Percentiles rank a stretch among this genome's conserved stretches.
phyloP scores from a whole-genome alignment of 108 stramenopile genomes.

The Nannochloropsis oceanica region DNA sequence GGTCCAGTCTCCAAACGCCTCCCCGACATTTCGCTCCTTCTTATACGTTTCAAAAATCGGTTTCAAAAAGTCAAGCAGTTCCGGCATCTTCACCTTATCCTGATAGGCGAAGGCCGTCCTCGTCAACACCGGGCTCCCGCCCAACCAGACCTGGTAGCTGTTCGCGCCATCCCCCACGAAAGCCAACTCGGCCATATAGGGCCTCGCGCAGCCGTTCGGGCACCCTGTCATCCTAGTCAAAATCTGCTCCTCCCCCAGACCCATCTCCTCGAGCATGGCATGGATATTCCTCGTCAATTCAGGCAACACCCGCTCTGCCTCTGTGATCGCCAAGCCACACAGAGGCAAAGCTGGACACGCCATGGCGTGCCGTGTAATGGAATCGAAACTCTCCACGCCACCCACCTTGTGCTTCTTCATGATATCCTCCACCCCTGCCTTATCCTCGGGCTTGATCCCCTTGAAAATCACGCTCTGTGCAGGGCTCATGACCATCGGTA shows the following conservation, averaged over 20 bases:
- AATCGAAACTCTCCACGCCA: conserved; percentile 57
- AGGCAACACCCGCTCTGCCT: conserved; percentile 89
- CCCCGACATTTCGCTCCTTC: conserved; percentile 54
- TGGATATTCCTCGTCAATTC: conserved; percentile 66
- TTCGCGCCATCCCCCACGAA: conserved; percentile 91
- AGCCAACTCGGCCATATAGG: conserved; percentile 97
- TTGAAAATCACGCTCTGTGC: conserved; percentile 79
- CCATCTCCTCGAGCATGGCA: conserved; percentile 57
- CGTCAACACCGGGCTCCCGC: conserved; percentile 78
- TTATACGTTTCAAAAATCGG: conserved; percentile 73
- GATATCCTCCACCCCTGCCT: conserved; percentile 60
- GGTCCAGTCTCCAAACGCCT: conserved; percentile 69
- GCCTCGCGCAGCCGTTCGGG: conserved; percentile 94
- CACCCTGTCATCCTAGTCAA: conserved; percentile 95
- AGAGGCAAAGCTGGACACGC: conserved; percentile 92
- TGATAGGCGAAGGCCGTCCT: conserved; percentile 74
- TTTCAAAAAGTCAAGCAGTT: conserved; percentile 63
- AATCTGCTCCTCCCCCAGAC: conserved; percentile 73
- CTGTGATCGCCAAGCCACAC: conserved; percentile 90
- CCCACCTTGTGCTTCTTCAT: conserved; percentile 64
- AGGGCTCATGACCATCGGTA: conserved; percentile 74
- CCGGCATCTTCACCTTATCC: conserved; percentile 61
- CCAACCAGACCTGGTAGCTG: conserved; percentile 77
- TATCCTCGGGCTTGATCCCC: conserved; percentile 70
- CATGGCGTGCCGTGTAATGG: conserved; percentile 50